A percentile compares a stretch with the other conserved stretches of the same genome.
phyloP scores from a whole-genome alignment of 106 monocot species.

The Dactylorhiza incarnata region DNA sequence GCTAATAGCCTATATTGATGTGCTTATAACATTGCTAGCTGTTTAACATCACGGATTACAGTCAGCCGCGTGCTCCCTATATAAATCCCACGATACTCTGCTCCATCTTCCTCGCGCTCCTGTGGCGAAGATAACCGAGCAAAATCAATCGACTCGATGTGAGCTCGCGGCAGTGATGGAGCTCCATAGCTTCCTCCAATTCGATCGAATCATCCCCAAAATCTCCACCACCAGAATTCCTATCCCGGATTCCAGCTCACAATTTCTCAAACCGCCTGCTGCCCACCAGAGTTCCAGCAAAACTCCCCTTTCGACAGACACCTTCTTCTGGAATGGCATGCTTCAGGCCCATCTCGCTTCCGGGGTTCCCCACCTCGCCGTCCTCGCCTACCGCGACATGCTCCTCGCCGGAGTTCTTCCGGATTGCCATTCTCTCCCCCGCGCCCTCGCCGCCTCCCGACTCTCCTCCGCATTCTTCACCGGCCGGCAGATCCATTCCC shows the following conservation, averaged over 20 bases:
- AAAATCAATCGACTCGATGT: background rate
- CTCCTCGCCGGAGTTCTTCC: conserved; percentile 21
- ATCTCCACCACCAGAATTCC: background rate
- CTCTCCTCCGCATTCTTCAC: conserved; percentile 3
- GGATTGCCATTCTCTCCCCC: conserved; percentile 33
- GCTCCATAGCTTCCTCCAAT: background rate
- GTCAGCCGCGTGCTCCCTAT: too few species aligned
- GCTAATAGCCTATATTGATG: too few species aligned
- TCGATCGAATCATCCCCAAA: background rate
- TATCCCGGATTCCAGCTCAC: background rate
- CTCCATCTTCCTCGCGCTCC: background rate
- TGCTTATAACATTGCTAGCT: too few species aligned
- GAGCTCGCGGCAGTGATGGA: background rate
- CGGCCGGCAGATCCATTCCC: conserved; percentile 31
- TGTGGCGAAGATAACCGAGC: background rate
- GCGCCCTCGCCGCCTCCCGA: conserved; percentile 15
- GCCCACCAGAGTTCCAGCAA: conserved; percentile 3
- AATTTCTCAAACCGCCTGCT: background rate
- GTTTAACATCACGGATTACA: too few species aligned
- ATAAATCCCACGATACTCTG: too few species aligned
- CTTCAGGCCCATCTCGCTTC: conserved; percentile 23
- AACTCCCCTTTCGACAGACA: conserved; percentile 23
- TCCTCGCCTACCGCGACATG: conserved; percentile 28
- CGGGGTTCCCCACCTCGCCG: conserved; percentile 14
- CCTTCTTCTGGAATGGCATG: conserved; percentile 35